These are phyloP conservation scores for Tephrocybe sp. DNA, from an alignment of 768 basidiomycete species.

Conservation along the genomic window DNA sequence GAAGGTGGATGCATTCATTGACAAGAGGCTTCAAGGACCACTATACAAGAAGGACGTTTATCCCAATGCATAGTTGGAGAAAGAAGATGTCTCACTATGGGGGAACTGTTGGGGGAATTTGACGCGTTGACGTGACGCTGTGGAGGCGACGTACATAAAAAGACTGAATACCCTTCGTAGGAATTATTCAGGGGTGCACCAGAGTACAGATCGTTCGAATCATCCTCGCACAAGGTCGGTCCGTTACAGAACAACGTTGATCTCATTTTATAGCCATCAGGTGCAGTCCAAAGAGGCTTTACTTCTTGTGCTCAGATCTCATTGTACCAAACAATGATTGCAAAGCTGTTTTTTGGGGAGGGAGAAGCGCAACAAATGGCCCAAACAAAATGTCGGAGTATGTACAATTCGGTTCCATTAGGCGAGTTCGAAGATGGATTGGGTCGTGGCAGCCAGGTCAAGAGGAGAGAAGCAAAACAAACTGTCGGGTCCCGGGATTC, in stretches of 20 bases:
- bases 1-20: slow-evolving; percentile 19
- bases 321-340: slow-evolving; percentile 8
- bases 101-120: slow-evolving; percentile 8
- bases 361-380: slow-evolving; percentile 14
- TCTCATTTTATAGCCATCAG: not conserved
- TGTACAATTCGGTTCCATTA: slow-evolving; percentile 4
- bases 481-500: slow-evolving; percentile 8
- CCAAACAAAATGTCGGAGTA: not conserved
- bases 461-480: slow-evolving; percentile 9
- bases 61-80: slow-evolving; percentile 7
- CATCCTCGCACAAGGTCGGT: not conserved
- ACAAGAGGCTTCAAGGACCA: slow-evolving; percentile 4
- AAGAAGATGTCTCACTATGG: slow-evolving; percentile 13
- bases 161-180: slow-evolving; percentile 11
- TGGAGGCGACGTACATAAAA: slow-evolving; percentile 15
- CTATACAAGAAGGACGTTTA: slow-evolving; percentile 7
- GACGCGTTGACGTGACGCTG: slow-evolving; percentile 18
- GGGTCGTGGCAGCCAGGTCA: slow-evolving; percentile 2
- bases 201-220: not conserved
- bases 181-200: slow-evolving; percentile 21
- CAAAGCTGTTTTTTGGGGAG: slow-evolving; percentile 13
- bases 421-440: not conserved
- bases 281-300: not conserved
- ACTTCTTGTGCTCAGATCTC: not conserved
- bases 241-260: not conserved